Evolutionary conservation across 106 monocot species (phyloP).

Genomic region (Triglochin maritima): DNA sequence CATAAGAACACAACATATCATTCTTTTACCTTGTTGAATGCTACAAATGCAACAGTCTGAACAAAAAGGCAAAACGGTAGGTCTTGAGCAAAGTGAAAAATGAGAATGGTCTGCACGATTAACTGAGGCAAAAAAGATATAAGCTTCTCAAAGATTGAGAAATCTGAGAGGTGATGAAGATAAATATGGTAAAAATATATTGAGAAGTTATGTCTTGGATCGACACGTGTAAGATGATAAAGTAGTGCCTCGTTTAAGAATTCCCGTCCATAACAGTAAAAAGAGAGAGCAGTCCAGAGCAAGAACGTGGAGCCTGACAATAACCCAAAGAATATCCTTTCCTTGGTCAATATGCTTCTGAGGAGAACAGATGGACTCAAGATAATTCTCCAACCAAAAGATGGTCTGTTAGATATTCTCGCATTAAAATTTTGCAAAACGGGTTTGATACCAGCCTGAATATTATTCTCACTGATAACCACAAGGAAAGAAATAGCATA

Average conservation of each 20-base stretch:
- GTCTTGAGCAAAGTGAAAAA: slow-evolving; percentile 51
- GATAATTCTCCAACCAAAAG: slow-evolving; percentile 6
- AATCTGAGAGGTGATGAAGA: slow-evolving; percentile 71
- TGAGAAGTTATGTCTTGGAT: slow-evolving; percentile 95
- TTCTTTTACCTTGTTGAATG: slow-evolving; percentile 80
- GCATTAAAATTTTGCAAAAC: slow-evolving; percentile 7
- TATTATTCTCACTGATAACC: slow-evolving; percentile 23
- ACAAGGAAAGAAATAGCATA: slow-evolving; percentile 69
- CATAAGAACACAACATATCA: no score
- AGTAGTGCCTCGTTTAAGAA: slow-evolving; percentile 87
- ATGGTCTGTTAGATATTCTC: slow-evolving; percentile 1
- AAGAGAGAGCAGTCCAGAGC: slow-evolving; percentile 48
- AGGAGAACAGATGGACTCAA: slow-evolving; percentile 21
- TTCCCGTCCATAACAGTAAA: slow-evolving; percentile 83
- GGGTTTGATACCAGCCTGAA: slow-evolving; percentile 17
- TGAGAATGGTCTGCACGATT: slow-evolving; percentile 58
- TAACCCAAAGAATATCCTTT: slow-evolving; percentile 57
- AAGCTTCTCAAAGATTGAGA: slow-evolving; percentile 68
- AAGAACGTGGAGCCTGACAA: slow-evolving; percentile 66
- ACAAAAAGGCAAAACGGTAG: slow-evolving; percentile 75
- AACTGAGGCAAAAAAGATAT: slow-evolving; percentile 74
- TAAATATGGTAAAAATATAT: slow-evolving; percentile 97
- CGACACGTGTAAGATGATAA: slow-evolving; percentile 90
- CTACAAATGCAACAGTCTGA: slow-evolving; percentile 93
- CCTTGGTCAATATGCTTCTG: slow-evolving; percentile 32